These are phyloP conservation scores for Lachancea lanzarotensis DNA, from an alignment of 805 yeast genomes.

Conservation along the genomic window DNA sequence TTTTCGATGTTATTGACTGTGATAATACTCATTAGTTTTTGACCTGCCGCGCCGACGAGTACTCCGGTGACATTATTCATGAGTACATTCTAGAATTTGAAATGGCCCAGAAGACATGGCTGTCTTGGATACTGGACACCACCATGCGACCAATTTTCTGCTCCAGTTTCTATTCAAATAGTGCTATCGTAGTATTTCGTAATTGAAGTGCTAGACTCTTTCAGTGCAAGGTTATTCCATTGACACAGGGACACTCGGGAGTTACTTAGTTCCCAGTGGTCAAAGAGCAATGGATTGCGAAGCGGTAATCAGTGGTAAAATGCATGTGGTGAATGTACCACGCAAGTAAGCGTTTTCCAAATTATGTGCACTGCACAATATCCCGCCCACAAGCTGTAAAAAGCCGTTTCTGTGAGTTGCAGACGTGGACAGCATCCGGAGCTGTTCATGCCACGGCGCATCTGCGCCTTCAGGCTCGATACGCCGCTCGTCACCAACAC, in stretches of 20 bases:
- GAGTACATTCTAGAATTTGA: not conserved
- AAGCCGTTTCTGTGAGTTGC: slow-evolving; percentile 6
- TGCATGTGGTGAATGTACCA: slow-evolving; percentile 26
- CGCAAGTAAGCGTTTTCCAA: slow-evolving; percentile 19
- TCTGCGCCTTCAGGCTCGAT: not conserved
- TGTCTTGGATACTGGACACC: too few species aligned
- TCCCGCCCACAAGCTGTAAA: slow-evolving; percentile 24
- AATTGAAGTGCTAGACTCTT: too few species aligned
- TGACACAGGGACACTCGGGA: too few species aligned
- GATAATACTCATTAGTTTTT: not conserved
- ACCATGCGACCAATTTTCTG: too few species aligned
- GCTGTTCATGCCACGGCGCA: not conserved
- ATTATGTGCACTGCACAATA: slow-evolving; percentile 13
- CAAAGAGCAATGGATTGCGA: slow-evolving; percentile 1
- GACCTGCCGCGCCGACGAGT: not conserved
- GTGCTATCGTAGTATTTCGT: too few species aligned
- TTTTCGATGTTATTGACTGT: slow-evolving; percentile 2
- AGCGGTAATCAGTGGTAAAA: slow-evolving; percentile 21
- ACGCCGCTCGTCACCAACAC: not conserved
- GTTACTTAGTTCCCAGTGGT: not conserved
- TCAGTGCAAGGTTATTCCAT: too few species aligned
- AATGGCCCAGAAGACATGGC: too few species aligned
- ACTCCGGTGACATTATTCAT: not conserved
- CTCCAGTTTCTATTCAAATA: too few species aligned
- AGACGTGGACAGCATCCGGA: slow-evolving; percentile 1